Percentiles rank a stretch among this genome's conserved stretches.
phyloP scores from a whole-genome alignment of 2,329 filamentous ascomycete species.

The Myriangium duriaei region DNA sequence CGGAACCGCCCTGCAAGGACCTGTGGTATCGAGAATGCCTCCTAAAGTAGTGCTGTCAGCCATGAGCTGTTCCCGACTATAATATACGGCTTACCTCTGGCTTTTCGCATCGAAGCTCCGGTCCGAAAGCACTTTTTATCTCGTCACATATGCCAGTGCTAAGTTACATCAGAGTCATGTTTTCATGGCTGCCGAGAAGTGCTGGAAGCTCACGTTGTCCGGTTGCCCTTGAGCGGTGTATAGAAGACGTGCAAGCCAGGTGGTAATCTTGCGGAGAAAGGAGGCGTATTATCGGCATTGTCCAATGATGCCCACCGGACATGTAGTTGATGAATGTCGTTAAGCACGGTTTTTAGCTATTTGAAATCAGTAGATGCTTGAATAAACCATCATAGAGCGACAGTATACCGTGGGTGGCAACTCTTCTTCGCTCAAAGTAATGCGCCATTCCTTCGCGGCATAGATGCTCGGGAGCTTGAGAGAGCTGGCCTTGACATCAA shows the following conservation, averaged over 20 bases:
- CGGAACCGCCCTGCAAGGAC: conserved; percentile 47
- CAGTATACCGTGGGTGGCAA: conserved; percentile 50
- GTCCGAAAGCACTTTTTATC: conserved; percentile 45
- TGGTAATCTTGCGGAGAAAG: conserved; percentile 61
- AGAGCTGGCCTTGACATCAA: conserved; percentile 43
- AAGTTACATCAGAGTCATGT: conserved; percentile 9
- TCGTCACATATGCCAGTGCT: conserved; percentile 45
- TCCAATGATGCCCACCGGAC: conserved; percentile 60
- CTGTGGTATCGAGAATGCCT: conserved; percentile 29
- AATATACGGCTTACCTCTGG: conserved; percentile 29
- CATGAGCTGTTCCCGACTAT: neutral
- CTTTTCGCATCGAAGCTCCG: conserved; percentile 42
- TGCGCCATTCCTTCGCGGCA: conserved; percentile 64
- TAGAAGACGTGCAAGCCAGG: conserved; percentile 75
- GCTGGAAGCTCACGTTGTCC: neutral
- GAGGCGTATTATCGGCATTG: conserved; percentile 48
- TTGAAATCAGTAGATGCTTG: conserved; percentile 8
- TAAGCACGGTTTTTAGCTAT: conserved; percentile 50
- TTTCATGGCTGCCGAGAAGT: too few species aligned
- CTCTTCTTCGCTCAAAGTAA: conserved; percentile 63
- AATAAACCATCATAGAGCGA: conserved; percentile 1
- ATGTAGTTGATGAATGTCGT: conserved; percentile 58
- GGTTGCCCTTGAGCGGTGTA: conserved; percentile 40
- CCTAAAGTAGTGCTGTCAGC: conserved; percentile 1
- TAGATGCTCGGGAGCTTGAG: conserved; percentile 48